Base-by-base conservation (phyloP, 2,329 filamentous ascomycete genomes). In the Rachicladosporium sp. region DNA sequence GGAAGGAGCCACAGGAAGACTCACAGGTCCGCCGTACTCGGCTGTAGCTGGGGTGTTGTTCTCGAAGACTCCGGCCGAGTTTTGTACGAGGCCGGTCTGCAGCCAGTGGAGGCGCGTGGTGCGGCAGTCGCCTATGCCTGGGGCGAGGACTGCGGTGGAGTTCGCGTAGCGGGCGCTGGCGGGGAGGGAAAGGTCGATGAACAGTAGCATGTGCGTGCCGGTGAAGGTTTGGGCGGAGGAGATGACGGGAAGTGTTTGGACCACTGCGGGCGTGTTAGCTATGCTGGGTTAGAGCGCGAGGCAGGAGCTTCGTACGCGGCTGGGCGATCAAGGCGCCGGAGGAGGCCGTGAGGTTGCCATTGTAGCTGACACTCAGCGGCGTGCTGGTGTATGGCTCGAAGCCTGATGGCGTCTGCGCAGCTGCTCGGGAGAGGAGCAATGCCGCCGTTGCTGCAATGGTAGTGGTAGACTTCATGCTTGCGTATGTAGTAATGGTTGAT, bases 21-120 rank as follows among this genome's bases (percentile, higher is more conserved):
- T 23, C 37, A 47, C 23, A 7, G 23, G 23, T 6, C 23, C 23
- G 7, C 48, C 44, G 33, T 57, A 56, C 10, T 38, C 40, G 3
- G 53, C 51, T 4, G 54, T 27, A 1, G 52, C 40, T 2, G 40
- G 12, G 10, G 43, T 46, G 35, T 36, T 38, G 32, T 44, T 49
- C 6, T 46, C 19, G 6, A 54, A 45, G 6, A 38, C 43, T 6
- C 43, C 50, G 31, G 47, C 43, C 7, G 37, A 12, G 23, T 41
- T 37, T 10, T 53, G 51, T 2, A 44, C 47, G 33, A 54, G 35
- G 33, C 50, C 44, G 7, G 48, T 46, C 38, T 55, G 52, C 32
- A 49, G 48, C 53, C 52, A 57, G 44, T 57, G 54, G 4, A 56
- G 47, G 4, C 53, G 47, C 1, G 54, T 57, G 2, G 54, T 55